phyloP scores from a whole-genome alignment of 257 asterid species.

The Jaltomata sinuosa region DNA sequence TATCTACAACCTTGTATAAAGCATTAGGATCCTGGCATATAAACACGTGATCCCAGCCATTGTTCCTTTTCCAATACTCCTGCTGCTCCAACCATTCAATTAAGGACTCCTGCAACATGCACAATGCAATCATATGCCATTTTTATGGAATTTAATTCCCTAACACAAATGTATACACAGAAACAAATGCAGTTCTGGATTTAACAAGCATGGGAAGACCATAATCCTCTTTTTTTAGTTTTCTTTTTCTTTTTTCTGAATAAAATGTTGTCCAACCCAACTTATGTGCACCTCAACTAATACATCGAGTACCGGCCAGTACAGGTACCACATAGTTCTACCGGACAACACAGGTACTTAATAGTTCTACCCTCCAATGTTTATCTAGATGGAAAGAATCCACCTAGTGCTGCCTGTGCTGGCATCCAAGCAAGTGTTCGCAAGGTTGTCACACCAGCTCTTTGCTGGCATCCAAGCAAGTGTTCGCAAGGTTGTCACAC shows the following conservation, averaged over 20 bases:
- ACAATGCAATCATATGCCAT: not conserved
- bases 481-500: not conserved
- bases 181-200: not conserved
- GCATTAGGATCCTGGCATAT: constrained; percentile 99
- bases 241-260: not conserved
- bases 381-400: not conserved
- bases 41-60: constrained; percentile 94
- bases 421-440: not conserved
- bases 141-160: not conserved
- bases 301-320: not conserved
- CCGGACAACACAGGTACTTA: not conserved
- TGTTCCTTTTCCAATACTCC: constrained; percentile 79
- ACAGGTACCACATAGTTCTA: not conserved
- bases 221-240: not conserved
- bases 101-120: constrained; percentile 63
- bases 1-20: constrained; percentile 68
- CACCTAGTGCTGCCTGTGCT: not conserved
- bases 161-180: not conserved
- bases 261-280: not conserved
- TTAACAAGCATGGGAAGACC: not conserved
- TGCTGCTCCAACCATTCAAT: constrained; percentile 88
- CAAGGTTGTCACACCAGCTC: not conserved
- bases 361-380: not conserved
- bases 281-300: not conserved
- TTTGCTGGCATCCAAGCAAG: not conserved